Evolutionary conservation across 106 monocot genomes (phyloP).

Genomic region (Xerophyta viscosa): DNA sequence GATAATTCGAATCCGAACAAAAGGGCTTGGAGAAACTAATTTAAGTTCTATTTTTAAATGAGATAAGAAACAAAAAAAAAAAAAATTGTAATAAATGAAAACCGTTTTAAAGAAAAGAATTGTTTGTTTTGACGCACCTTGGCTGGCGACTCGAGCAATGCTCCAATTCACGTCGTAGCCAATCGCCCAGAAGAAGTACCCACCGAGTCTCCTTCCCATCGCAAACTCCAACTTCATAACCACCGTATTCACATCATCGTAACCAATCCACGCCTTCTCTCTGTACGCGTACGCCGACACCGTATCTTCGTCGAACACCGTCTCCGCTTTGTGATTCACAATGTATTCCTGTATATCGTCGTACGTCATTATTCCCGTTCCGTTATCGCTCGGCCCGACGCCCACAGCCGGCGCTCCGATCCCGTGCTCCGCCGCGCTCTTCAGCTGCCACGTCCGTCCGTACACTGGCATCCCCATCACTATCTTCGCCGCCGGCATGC

Average conservation of each 20-base stretch:
- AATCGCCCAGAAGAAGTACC: constrained; percentile 15
- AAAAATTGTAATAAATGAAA: too few species aligned
- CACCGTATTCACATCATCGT: neutral
- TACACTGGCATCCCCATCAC: constrained; percentile 33
- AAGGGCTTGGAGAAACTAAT: too few species aligned
- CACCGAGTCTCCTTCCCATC: neutral
- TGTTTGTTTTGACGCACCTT: too few species aligned
- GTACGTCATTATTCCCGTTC: constrained; percentile 7
- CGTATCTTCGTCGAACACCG: constrained; percentile 12
- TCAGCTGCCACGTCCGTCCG: constrained; percentile 29
- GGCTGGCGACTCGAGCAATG: too few species aligned
- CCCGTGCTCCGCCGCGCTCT: constrained; percentile 19
- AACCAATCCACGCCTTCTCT: constrained; percentile 5
- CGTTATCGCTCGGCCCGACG: constrained; percentile 21
- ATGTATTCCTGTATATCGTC: constrained; percentile 11
- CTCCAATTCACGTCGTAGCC: constrained; percentile 3
- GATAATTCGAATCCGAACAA: too few species aligned
- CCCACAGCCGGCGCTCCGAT: constrained; percentile 30
- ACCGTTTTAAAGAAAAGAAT: too few species aligned
- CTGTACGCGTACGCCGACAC: neutral
- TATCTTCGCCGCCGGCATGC: constrained; percentile 20
- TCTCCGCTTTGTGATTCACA: neutral
- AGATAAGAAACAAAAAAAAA: too few species aligned
- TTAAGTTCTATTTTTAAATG: too few species aligned
- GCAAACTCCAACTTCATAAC: constrained; percentile 1